A percentile compares a stretch with the other conserved stretches of the same genome.
phyloP scores from a whole-genome alignment of 2,329 filamentous ascomycete genomes.

The Kalaharituber pfeilii region DNA sequence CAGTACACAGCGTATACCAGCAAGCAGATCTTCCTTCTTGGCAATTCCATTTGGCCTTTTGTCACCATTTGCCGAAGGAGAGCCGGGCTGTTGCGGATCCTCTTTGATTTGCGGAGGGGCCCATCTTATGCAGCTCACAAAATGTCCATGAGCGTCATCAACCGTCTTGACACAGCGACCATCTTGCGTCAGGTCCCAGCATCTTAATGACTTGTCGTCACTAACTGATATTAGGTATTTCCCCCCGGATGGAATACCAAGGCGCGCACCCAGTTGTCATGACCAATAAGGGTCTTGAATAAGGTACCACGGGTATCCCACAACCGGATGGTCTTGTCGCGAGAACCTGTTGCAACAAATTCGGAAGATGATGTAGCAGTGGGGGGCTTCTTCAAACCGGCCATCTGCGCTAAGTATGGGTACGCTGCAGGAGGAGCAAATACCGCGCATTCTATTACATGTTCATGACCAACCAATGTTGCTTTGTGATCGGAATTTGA shows the following conservation, averaged over 20 bases:
- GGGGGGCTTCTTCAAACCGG: slow-evolving; percentile 69
- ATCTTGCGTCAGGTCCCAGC: slow-evolving; percentile 85
- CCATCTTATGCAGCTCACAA: slow-evolving; percentile 76
- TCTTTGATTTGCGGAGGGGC: slow-evolving; percentile 58
- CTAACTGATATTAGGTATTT: slow-evolving; percentile 74
- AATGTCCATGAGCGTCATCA: slow-evolving; percentile 60
- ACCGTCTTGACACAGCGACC: slow-evolving; percentile 76
- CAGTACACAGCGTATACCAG: slow-evolving; percentile 58
- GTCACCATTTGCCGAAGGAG: slow-evolving; percentile 29
- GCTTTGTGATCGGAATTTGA: slow-evolving; percentile 57
- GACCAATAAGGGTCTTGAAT: slow-evolving; percentile 67
- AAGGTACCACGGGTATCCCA: slow-evolving; percentile 76
- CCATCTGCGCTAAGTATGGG: slow-evolving; percentile 54
- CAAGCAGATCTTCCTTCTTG: slow-evolving; percentile 34
- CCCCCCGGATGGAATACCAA: slow-evolving; percentile 82
- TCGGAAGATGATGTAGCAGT: slow-evolving; percentile 58
- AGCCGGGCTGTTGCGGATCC: slow-evolving; percentile 22
- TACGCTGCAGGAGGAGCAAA: slow-evolving; percentile 70
- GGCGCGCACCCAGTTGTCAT: slow-evolving; percentile 85
- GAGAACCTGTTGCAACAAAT: slow-evolving; percentile 72
- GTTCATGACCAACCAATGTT: slow-evolving; percentile 70
- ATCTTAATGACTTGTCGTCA: slow-evolving; percentile 82
- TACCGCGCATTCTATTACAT: slow-evolving; percentile 69
- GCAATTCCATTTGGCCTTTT: slow-evolving; percentile 28
- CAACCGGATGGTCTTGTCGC: slow-evolving; percentile 79